These are phyloP conservation scores for Ceratocystiopsis minuta DNA, from an alignment of 2,329 filamentous ascomycete species.

Conservation along the genomic window DNA sequence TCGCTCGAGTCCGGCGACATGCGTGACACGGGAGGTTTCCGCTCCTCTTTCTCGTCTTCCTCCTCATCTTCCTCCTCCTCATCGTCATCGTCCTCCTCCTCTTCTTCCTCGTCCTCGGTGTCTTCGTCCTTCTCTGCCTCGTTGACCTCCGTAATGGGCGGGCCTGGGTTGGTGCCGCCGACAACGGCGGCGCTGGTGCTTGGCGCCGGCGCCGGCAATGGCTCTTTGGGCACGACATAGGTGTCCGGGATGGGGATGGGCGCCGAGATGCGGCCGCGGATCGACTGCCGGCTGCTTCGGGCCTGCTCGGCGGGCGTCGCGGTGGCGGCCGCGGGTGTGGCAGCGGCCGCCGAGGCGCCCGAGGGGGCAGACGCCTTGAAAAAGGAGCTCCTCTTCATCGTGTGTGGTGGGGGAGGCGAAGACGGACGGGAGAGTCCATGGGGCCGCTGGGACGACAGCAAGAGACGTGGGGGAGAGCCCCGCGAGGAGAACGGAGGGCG, in stretches of 20 bases:
- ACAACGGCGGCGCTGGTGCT: no score
- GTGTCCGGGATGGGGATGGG: constrained; percentile 37
- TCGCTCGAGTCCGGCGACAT: background rate
- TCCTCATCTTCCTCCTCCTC: background rate
- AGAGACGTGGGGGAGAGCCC: no score
- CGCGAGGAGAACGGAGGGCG: no score
- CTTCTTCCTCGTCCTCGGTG: background rate
- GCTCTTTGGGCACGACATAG: background rate
- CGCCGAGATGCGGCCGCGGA: constrained; percentile 42
- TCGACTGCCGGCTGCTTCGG: constrained; percentile 25
- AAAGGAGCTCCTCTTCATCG: constrained; percentile 13
- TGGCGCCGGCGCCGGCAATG: no score
- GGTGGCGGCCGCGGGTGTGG: constrained; percentile 4
- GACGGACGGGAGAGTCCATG: background rate
- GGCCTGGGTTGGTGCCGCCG: background rate
- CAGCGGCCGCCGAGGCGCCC: constrained; percentile 4
- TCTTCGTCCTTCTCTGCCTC: background rate
- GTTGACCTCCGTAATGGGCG: background rate
- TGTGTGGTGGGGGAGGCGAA: background rate
- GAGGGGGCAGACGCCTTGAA: constrained; percentile 24
- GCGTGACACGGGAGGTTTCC: no score
- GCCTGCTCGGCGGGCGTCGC: constrained; percentile 19
- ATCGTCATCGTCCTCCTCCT: background rate
- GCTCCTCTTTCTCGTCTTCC: background rate
- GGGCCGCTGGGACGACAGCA: no score